Base-by-base conservation (phyloP, 2,329 filamentous ascomycete genomes). In the Chaetomiaceae sp. region DNA sequence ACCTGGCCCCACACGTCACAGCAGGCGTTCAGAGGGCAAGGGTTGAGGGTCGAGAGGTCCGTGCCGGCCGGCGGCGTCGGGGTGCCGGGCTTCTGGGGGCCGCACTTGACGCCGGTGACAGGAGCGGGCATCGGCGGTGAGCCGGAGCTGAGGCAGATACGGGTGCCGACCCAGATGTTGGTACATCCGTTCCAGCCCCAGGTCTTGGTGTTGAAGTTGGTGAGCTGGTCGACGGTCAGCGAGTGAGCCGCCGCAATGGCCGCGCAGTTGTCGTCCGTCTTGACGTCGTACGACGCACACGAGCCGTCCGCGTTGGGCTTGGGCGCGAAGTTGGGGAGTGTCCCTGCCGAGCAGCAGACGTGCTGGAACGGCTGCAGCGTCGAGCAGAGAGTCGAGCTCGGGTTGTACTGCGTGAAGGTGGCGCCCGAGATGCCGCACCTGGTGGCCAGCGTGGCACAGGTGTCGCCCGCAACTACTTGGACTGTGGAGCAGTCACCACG, bases 141-240 rank as follows among this genome's bases (percentile, higher is more conserved):
- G 1, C 71, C 72, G 1, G 56, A 53, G 46, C 67, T 68, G 1
- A 73, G 55, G 50, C 70, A 73, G 3, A 72, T 64, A 25, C 61
- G 61, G 10, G 53, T 40, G 1, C 61, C 62, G 16, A 56, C 44
- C 17, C 55, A 52, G 8, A 73, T 35, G 1, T 16, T 30, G 5
- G 25, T 14, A 48, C 34, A 74, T 5, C 65, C 67, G 5, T 27
- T 49, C 67, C 68, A 74, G 14, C 59, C 68, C 69, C 70, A 74
- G 10, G 68, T 71, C 5, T 66, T 48, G 27, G 58, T 63, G 55
- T 74, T 74, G 49, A 63, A 69, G 3, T 53, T 45, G 19, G 69
- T 63, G 13, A 79, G 64, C 3, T 73, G 60, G 0, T 63, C 55
- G 0, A 62, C 50, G 0, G 65, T 73, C 5, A 77, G 55, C 4